Percentiles rank a stretch among this genome's conserved stretches.
phyloP scores from a whole-genome alignment of 768 basidiomycete species.

The Cystobasidium tubakii region DNA sequence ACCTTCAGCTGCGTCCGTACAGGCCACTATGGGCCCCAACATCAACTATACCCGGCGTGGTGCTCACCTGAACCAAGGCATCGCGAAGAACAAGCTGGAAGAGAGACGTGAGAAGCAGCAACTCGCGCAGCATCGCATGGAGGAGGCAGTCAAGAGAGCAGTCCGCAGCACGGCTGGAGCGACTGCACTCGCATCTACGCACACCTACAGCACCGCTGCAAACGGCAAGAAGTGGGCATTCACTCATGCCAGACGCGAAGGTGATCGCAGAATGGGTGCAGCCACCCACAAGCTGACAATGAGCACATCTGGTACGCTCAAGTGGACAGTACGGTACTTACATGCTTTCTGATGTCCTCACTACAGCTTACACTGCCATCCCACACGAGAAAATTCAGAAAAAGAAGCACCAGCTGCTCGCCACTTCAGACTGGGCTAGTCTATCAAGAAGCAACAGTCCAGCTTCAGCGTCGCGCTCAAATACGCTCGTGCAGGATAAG shows the following conservation, averaged over 20 bases:
- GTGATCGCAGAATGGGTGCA: conserved; percentile 5
- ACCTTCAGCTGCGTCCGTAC: too few relatives aligned
- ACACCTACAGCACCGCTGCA: neutral
- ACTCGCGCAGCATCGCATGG: neutral
- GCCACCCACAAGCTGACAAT: neutral
- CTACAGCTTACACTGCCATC: neutral
- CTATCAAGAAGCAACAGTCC: neutral
- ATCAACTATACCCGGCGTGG: neutral
- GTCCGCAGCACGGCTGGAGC: conserved; percentile 1
- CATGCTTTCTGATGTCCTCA: neutral
- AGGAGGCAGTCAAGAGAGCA: conserved; percentile 7
- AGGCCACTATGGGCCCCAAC: neutral
- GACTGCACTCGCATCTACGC: neutral
- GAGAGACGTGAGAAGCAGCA: neutral
- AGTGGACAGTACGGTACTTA: neutral
- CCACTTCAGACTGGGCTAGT: neutral
- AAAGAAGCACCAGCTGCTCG: neutral
- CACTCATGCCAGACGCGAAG: neutral
- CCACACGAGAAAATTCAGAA: neutral
- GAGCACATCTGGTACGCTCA: neutral
- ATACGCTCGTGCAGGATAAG: neutral
- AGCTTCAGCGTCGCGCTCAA: neutral
- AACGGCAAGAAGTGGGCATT: neutral
- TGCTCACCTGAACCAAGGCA: neutral
- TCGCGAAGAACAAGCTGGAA: conserved; percentile 1